phyloP scores from a whole-genome alignment of 2,329 filamentous ascomycete species.

The Cytospora piceae region DNA sequence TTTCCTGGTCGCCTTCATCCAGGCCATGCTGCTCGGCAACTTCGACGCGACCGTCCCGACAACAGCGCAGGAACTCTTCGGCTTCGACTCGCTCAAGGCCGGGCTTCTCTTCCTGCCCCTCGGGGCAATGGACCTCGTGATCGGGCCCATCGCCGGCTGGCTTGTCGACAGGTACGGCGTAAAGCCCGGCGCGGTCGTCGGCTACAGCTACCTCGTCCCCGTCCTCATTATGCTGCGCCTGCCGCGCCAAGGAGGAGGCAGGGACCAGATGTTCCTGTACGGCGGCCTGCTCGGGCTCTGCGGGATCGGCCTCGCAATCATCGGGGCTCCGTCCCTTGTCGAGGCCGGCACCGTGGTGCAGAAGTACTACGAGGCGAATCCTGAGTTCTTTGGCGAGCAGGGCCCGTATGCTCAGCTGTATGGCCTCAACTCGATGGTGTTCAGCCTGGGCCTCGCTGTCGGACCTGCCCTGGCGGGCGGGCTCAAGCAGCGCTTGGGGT shows the following conservation, averaged over 20 bases:
- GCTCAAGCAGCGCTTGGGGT: conserved; percentile 55
- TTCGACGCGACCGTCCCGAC: conserved; percentile 47
- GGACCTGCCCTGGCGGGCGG: conserved; percentile 61
- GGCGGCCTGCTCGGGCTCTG: conserved; percentile 30
- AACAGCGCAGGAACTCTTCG: conserved; percentile 42
- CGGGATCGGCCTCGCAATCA: conserved; percentile 56
- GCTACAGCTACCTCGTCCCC: conserved; percentile 32
- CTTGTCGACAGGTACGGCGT: conserved; percentile 44
- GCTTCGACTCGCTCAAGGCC: conserved; percentile 41
- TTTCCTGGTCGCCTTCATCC: conserved; percentile 46
- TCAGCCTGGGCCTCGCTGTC: conserved; percentile 60
- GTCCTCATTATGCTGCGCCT: conserved; percentile 24
- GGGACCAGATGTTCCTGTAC: conserved; percentile 22
- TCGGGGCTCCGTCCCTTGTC: conserved; percentile 59
- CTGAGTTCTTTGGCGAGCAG: conserved; percentile 56
- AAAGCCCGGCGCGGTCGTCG: conserved; percentile 39
- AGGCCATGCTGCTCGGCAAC: conserved; percentile 44
- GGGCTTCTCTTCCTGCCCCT: conserved; percentile 45
- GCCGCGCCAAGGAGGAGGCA: conserved; percentile 21
- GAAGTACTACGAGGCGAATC: conserved; percentile 58
- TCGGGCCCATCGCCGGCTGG: conserved; percentile 42
- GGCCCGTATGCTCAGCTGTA: conserved; percentile 69
- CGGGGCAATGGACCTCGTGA: conserved; percentile 41
- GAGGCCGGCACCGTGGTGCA: conserved; percentile 60
- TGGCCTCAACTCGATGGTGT: conserved; percentile 66